These are phyloP conservation scores for Paramecium sexaurelia DNA, from an alignment of 73 alveolate species.

Conservation along the genomic window DNA sequence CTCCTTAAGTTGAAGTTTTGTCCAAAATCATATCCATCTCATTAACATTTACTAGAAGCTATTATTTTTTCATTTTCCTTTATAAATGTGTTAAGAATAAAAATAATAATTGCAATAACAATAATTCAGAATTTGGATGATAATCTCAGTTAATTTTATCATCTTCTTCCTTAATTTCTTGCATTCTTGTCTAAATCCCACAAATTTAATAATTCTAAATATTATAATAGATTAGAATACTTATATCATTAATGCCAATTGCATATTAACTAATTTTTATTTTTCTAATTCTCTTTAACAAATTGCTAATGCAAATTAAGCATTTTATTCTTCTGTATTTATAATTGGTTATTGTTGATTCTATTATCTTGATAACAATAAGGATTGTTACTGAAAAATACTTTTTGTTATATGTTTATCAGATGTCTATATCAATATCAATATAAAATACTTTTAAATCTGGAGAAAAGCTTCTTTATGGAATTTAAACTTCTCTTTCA, in stretches of 20 bases:
- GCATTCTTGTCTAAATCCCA: neutral
- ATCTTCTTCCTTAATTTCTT: neutral
- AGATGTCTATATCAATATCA: neutral
- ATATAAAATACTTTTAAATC: constrained; percentile 21
- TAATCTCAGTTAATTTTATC: neutral
- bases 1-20: neutral
- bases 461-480: neutral
- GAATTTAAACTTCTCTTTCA: neutral
- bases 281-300: constrained; percentile 19
- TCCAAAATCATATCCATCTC: constrained; percentile 20
- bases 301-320: neutral
- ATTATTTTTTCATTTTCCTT: neutral
- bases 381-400: neutral
- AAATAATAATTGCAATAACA: neutral
- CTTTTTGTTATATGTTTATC: neutral
- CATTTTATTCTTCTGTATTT: neutral
- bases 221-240: neutral
- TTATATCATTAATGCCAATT: neutral
- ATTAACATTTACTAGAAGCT: constrained; percentile 1
- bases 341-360: neutral
- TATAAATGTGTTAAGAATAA: neutral
- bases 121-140: neutral
- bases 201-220: neutral
- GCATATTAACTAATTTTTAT: constrained; percentile 23
- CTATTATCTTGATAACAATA: neutral